Evolutionary conservation across 108 stramenopile genomes (phyloP), one percentile per base, ranked within the genome.

Genomic region (Pseudonitzschia multiseries): DNA sequence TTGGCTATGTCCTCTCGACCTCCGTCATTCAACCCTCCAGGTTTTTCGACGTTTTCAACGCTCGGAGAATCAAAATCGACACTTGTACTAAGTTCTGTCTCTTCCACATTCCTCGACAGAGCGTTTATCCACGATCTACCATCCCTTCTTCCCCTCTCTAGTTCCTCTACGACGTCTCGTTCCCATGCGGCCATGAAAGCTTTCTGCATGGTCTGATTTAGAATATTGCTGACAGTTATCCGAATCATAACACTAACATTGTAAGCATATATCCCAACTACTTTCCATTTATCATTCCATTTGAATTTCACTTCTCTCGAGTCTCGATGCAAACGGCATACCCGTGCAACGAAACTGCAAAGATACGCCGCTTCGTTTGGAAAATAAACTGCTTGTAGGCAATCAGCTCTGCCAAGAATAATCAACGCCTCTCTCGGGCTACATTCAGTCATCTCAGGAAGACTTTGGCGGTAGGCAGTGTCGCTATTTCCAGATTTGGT

Each of bases 371-470:
- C 89, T 76, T 92, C 91, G 65, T 83, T 63, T 18, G 85, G 75
- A 79, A 92, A 94, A 69, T 86, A 83, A 3, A 94, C 66, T 13
- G 91, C 79, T 52, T 91, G 88, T 27, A 94, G 67, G 53, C 93
- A 94, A 57, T 92, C 93, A 27, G 93, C 91, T 62, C 93, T 75
- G 6, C 90, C 91, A 50, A 94, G 81, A 31, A 92, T 85, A 18
- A 80, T 64, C 59, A 94, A 78, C n/a, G 89, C 93, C 32, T 94
- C 80, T 36, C 69, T 46, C 13, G 93, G 79, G 17, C 79, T 76
- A 40, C 89, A 90, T 43, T 81, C 75, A 15, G 69, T 33, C 43
- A 62, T 29, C 14, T 69, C 61, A 12, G 91, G 91, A 24, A 92
- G 77, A 41, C 70, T 75, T 64, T 68, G 70, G 42, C 90, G 85